phyloP scores from a whole-genome alignment of 148 eudicot species.

The Vaccinium vitisidaea region DNA sequence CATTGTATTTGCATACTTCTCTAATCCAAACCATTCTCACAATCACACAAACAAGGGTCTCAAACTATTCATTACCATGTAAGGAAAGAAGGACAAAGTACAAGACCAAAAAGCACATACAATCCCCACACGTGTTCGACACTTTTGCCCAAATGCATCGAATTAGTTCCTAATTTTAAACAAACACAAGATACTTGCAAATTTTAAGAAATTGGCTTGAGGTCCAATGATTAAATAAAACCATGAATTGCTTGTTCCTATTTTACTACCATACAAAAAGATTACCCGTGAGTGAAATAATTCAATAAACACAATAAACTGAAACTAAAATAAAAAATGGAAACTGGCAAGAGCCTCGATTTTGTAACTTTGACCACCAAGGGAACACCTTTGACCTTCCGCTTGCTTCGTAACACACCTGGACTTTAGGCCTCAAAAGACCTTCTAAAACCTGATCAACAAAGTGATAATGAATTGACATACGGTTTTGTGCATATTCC shows the following conservation, averaged over 20 bases:
- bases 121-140: background rate
- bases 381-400: background rate
- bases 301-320: background rate
- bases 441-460: background rate
- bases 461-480: background rate
- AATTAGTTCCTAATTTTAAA: background rate
- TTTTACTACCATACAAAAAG: background rate
- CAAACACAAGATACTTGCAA: background rate
- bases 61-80: background rate
- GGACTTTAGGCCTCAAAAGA: background rate
- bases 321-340: background rate
- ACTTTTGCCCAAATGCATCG: background rate
- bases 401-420: background rate
- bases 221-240: background rate
- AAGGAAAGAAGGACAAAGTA: background rate
- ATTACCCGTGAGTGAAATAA: background rate
- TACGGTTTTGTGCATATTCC: background rate
- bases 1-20: background rate
- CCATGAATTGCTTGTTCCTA: background rate
- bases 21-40: background rate
- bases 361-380: background rate
- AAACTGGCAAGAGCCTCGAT: background rate
- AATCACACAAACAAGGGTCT: background rate
- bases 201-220: background rate
- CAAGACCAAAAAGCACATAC: background rate